These are phyloP conservation scores for Colletotrichum orbiculare DNA, from an alignment of 2,329 filamentous ascomycete species.

Conservation along the genomic window DNA sequence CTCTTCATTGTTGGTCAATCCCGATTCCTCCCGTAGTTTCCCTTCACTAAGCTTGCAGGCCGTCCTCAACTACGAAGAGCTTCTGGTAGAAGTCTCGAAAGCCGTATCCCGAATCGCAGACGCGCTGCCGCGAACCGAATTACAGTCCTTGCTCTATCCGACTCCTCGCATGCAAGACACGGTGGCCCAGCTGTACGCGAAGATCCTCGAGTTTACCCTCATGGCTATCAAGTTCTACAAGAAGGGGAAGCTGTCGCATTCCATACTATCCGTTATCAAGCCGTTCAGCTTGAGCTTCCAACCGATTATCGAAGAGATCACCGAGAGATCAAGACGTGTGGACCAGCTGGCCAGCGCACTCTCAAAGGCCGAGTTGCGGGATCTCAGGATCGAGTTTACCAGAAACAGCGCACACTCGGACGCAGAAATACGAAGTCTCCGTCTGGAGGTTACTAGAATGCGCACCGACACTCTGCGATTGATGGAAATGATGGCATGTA, in stretches of 20 bases:
- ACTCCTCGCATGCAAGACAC: background rate
- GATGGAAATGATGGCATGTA: slow-evolving; percentile 13
- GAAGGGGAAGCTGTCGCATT: background rate
- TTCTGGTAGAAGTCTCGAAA: slow-evolving; percentile 4
- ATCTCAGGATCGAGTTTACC: background rate
- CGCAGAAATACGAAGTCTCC: no score
- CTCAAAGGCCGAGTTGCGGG: slow-evolving; percentile 2
- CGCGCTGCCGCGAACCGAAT: background rate
- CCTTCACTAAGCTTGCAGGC: background rate
- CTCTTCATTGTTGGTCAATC: background rate
- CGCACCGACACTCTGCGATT: background rate
- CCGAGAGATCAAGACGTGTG: background rate
- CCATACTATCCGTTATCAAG: background rate
- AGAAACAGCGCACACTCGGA: background rate
- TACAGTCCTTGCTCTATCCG: background rate
- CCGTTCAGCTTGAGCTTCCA: slow-evolving; percentile 2
- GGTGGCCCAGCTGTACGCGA: background rate
- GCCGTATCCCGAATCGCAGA: background rate
- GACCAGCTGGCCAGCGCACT: background rate
- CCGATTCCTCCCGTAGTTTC: background rate
- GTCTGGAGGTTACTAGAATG: background rate
- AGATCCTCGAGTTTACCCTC: background rate
- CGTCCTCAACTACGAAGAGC: slow-evolving; percentile 13
- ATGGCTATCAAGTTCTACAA: background rate
- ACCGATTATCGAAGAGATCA: background rate